Evolutionary conservation across 164 flowering plant species (phyloP).

Genomic region (Echeveria elegans): DNA sequence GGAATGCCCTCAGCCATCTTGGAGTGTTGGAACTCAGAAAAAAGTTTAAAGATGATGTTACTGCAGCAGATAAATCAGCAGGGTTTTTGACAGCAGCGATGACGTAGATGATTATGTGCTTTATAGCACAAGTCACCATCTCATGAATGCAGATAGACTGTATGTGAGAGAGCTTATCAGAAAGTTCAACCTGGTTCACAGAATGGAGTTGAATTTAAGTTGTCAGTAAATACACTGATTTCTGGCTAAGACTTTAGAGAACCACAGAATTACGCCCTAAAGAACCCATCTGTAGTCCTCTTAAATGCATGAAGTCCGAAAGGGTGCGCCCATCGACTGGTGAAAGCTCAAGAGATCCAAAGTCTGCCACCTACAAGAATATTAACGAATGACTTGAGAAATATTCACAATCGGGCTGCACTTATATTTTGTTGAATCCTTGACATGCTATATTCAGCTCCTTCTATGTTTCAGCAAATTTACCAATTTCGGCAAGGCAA

Average conservation of each 20-base stretch:
- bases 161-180: slow-evolving; percentile 89
- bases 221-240: neutral
- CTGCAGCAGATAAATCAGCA: slow-evolving; percentile 42
- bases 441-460: neutral
- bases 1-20: slow-evolving; percentile 49
- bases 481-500: slow-evolving; percentile 94
- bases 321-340: slow-evolving; percentile 96
- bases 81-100: slow-evolving; percentile 45
- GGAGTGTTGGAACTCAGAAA: slow-evolving; percentile 48
- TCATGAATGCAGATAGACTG: slow-evolving; percentile 91
- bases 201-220: slow-evolving; percentile 9
- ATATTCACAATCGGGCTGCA: neutral
- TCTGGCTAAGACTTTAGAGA: neutral
- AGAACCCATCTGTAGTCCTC: slow-evolving; percentile 80
- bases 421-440: neutral
- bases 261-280: slow-evolving; percentile 47
- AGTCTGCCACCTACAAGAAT: slow-evolving; percentile 65
- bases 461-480: slow-evolving; percentile 6
- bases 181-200: slow-evolving; percentile 61
- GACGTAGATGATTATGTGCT: slow-evolving; percentile 62
- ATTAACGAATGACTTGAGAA: slow-evolving; percentile 1
- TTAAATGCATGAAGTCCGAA: slow-evolving; percentile 89
- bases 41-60: slow-evolving; percentile 65
- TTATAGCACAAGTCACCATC: slow-evolving; percentile 93
- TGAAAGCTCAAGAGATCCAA: slow-evolving; percentile 91